A percentile compares a stretch with the other conserved stretches of the same genome.
Conservation (phyloP, 2,329 filamentous ascomycete species). For the Fusarium phyllophilum region DNA sequence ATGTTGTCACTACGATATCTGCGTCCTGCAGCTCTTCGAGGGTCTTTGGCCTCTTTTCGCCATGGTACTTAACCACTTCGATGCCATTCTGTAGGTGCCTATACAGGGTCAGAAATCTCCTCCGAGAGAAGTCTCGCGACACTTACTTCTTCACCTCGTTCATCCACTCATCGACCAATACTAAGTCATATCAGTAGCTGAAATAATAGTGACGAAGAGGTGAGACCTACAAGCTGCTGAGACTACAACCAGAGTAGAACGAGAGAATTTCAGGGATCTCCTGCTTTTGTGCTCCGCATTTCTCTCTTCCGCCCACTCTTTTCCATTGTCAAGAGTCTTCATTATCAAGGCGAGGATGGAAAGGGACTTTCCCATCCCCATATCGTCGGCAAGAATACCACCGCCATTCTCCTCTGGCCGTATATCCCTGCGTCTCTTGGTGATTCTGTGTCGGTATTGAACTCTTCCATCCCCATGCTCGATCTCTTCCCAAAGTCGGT, state of each 20-base stretch:
- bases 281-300: background rate
- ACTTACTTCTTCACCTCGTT: slow-evolving; percentile 5
- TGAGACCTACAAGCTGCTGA: slow-evolving; percentile 6
- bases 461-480: accelerated
- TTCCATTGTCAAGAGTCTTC: slow-evolving; percentile 2
- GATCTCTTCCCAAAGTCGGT: slow-evolving; percentile 1
- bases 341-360: background rate
- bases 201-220: accelerated
- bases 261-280: background rate
- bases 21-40: background rate
- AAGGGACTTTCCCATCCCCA: slow-evolving; percentile 18
- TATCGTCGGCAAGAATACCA: background rate
- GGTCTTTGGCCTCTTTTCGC: background rate
- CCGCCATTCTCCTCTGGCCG: background rate
- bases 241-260: background rate
- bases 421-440: background rate
- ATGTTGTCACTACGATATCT: slow-evolving; percentile 10
- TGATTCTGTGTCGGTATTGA: slow-evolving; percentile 3
- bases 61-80: slow-evolving; percentile 1
- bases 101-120: accelerated
- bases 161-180: slow-evolving; percentile 14
- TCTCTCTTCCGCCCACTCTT: background rate
- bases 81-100: background rate
- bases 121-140: accelerated
- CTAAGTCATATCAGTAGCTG: background rate